Conservation (phyloP, 116 monocot species). For the Trichopus zeylanicus region DNA sequence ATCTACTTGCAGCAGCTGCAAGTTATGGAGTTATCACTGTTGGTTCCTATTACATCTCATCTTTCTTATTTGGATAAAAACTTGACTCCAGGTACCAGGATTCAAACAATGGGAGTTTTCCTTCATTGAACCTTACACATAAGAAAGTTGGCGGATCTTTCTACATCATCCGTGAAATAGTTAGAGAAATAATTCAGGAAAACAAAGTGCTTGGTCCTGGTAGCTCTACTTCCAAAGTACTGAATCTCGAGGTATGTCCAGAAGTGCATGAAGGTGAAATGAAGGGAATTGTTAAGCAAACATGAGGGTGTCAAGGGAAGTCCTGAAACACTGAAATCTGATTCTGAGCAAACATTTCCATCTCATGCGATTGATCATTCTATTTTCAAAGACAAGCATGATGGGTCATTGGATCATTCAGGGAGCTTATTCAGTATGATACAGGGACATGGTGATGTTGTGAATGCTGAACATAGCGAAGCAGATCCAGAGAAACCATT, state of each 20-base stretch:
- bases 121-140: slow-evolving; percentile 93
- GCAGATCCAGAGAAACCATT: neutral
- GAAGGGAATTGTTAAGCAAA: slow-evolving; percentile 5
- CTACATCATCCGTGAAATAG: slow-evolving; percentile 83
- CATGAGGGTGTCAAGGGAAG: slow-evolving; percentile 7
- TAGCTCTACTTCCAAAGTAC: slow-evolving; percentile 29
- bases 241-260: slow-evolving; percentile 40
- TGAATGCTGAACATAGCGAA: neutral
- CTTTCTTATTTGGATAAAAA: neutral
- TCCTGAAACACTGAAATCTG: slow-evolving; percentile 8
- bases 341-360: neutral
- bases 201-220: slow-evolving; percentile 81
- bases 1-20: too few species aligned
- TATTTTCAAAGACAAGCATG: slow-evolving; percentile 3
- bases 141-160: slow-evolving; percentile 96
- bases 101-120: slow-evolving; percentile 78
- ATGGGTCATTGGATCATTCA: slow-evolving; percentile 3
- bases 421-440: neutral
- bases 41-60: neutral
- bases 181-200: slow-evolving; percentile 91
- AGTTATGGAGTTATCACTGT: too few species aligned
- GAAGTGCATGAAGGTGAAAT: slow-evolving; percentile 16
- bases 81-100: slow-evolving; percentile 49
- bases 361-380: slow-evolving; percentile 4
- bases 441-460: slow-evolving; percentile 4